Conservation (phyloP, 2,329 filamentous ascomycete genomes). For the Ambrosiella beaveri region DNA sequence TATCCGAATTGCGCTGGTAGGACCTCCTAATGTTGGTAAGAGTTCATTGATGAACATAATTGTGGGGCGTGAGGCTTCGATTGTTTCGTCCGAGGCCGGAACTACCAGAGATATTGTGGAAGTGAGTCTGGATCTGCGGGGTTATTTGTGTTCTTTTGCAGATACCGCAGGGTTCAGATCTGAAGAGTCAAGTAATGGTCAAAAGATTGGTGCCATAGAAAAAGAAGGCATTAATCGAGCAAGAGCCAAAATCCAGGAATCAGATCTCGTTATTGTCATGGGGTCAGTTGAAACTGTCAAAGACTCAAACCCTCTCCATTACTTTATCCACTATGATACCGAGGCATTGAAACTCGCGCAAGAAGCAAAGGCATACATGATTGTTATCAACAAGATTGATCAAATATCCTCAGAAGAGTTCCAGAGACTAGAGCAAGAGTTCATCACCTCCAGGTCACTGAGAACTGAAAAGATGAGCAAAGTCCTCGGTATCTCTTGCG, state of each 20-base stretch:
- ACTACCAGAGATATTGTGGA: conserved; percentile 92
- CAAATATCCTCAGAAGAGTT: conserved; percentile 25
- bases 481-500: conserved; percentile 22
- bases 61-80: conserved; percentile 82
- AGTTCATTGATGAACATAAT: conserved; percentile 83
- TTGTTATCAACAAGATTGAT: conserved; percentile 49
- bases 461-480: conserved; percentile 26
- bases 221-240: conserved; percentile 81
- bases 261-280: conserved; percentile 71
- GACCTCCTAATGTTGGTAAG: conserved; percentile 87
- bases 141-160: conserved; percentile 83
- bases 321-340: conserved; percentile 31
- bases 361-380: conserved; percentile 29
- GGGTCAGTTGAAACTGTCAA: conserved; percentile 45
- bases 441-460: neutral
- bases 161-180: conserved; percentile 81
- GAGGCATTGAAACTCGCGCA: conserved; percentile 39
- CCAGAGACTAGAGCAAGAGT: conserved; percentile 13
- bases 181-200: conserved; percentile 12
- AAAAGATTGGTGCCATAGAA: conserved; percentile 55
- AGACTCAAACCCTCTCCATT: neutral
- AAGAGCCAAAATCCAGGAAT: conserved; percentile 60
- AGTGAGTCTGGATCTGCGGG: conserved; percentile 71
- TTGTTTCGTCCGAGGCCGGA: conserved; percentile 81
- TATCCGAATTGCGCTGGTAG: conserved; percentile 71